Conservation (phyloP, 495 filamentous ascomycete species). For the Patellaria atrata region DNA sequence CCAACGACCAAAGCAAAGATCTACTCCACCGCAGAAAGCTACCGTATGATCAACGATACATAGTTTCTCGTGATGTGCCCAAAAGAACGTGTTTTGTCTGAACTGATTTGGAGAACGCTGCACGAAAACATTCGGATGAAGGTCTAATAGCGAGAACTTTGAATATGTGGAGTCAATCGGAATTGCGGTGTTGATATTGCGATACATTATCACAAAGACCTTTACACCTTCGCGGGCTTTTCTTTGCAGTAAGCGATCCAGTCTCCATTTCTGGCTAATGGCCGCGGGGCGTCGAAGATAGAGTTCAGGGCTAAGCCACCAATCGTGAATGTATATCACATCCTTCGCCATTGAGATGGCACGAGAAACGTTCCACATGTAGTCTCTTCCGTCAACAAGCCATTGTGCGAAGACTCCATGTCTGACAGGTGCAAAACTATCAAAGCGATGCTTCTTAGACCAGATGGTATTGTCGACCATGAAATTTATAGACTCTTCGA, state of each 20-base stretch:
- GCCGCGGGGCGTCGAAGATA: constrained; percentile 92
- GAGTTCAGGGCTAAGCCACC: constrained; percentile 95
- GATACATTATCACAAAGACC: constrained; percentile 95
- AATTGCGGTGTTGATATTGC: constrained; percentile 94
- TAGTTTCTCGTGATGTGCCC: constrained; percentile 96
- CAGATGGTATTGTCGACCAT: constrained; percentile 73
- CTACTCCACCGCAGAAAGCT: constrained; percentile 90
- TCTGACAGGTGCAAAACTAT: constrained; percentile 85
- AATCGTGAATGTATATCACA: constrained; percentile 98
- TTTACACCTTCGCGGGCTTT: constrained; percentile 95
- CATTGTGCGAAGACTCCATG: constrained; percentile 82
- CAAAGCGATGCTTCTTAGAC: constrained; percentile 72
- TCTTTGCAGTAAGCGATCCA: constrained; percentile 84
- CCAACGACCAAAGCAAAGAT: constrained; percentile 96
- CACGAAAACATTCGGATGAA: constrained; percentile 92
- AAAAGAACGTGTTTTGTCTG: constrained; percentile 99
- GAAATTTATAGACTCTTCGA: constrained; percentile 76
- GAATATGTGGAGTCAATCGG: constrained; percentile 99
- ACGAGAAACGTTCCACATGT: constrained; percentile 98
- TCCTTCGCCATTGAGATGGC: constrained; percentile 97
- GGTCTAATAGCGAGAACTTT: constrained; percentile 90
- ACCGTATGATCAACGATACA: constrained; percentile 92
- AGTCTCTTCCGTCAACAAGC: constrained; percentile 92
- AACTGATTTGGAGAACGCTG: constrained; percentile 94
- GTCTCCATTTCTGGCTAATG: constrained; percentile 96